Base-by-base conservation (phyloP, 1,284 basidiomycete species). In the Boletus sp. region DNA sequence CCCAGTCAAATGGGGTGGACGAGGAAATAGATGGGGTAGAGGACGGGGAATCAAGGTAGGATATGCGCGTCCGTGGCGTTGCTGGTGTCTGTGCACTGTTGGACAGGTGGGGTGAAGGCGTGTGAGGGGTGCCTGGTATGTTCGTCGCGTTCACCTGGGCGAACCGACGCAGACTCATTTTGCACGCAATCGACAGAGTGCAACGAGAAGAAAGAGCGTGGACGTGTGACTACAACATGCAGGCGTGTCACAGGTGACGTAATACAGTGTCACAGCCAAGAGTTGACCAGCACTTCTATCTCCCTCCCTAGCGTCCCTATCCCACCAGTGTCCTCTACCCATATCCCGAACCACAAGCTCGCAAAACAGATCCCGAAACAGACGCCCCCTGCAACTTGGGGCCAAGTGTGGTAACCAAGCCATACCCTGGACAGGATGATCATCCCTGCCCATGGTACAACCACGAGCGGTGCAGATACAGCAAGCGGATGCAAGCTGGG, bases 381-480 rank as follows among this genome's bases (percentile, higher is more conserved):
- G 29, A 70, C 73, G 0, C 91, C 91, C n/a, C 72, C 88, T 5
- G 71, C 58, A 7, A 92, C 84, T 58, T 94, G 91, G 0, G 73
- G 67, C 71, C 74, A 77, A 1, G 88, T 91, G 68, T 94, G 91
- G 62, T 93, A 84, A 0, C 89, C 88, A 17, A 94, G 72, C 80
- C 82, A 82, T 34, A 91, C 77, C 38, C 91, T 72, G 17, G 87
- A 91, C 56, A 79, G 68, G 2, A 84, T 70, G 41, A 91, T 77
- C 7, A 73, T 60, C 14, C 60, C 55, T 17, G 78, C 78, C 77
- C 75, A 84, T 4, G 80, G 78, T 4, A 81, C 53, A 13, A 74
- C 68, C 32, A 83, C 57, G 4, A 78, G 25, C 2, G 74, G 73
- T 0, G 74, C 70, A 5, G 78, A 32, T 3, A 71, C 71, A 33